Evolutionary conservation across 352 stramenopile species (phyloP).

Genomic region (Pythium periplocum): DNA sequence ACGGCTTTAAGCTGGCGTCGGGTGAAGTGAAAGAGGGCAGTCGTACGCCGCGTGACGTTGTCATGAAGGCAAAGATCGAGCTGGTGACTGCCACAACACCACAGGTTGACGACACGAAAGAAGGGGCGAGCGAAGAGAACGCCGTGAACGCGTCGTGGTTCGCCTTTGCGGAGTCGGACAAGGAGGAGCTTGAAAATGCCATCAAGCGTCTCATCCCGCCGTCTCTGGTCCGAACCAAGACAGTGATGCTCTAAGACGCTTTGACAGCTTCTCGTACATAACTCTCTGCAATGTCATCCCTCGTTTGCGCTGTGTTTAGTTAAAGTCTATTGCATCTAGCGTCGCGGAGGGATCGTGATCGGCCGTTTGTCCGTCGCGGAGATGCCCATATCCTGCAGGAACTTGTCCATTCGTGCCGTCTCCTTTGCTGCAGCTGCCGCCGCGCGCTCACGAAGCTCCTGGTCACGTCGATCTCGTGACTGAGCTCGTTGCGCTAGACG

Average conservation of each 20-base stretch:
- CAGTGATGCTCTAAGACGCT: no score
- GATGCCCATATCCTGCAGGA: conserved; percentile 65
- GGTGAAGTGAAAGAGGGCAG: no score
- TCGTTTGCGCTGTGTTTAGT: no score
- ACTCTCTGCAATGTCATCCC: no score
- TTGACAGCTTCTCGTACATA: no score
- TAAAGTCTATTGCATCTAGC: conserved; percentile 1
- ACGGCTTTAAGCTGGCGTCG: no score
- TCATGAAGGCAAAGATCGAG: conserved; percentile 7
- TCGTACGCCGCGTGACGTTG: no score
- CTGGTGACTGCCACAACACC: not conserved
- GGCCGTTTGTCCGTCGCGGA: conserved; percentile 21
- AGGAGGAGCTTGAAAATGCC: not conserved
- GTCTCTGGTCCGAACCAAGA: not conserved
- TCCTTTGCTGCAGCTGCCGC: conserved; percentile 49
- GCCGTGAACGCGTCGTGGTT: conserved; percentile 10
- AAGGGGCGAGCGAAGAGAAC: not conserved
- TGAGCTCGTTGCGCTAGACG: conserved; percentile 33
- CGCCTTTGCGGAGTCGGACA: not conserved
- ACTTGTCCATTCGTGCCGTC: conserved; percentile 71
- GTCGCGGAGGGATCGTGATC: conserved; percentile 56
- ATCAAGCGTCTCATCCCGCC: conserved; percentile 2
- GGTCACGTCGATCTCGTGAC: conserved; percentile 28
- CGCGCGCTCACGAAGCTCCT: conserved; percentile 35
- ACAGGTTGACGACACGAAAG: not conserved